phyloP scores from a whole-genome alignment of 306 rosid genomes.

The Herpetospermum pedunculosum region DNA sequence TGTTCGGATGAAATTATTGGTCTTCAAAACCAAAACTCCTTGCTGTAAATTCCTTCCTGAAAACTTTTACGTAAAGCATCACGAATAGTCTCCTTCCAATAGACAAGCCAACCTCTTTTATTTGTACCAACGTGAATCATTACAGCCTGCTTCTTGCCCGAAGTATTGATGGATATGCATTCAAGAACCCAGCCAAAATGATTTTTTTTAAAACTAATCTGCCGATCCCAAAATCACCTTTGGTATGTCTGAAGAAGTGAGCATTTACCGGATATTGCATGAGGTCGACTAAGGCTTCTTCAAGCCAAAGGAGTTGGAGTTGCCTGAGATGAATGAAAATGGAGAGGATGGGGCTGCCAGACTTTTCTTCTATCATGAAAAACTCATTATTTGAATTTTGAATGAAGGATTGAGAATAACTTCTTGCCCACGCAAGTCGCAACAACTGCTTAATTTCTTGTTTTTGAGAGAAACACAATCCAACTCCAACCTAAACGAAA shows the following conservation, averaged over 20 bases:
- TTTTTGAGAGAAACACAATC: background rate
- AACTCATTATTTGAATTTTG: background rate
- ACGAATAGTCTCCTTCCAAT: no score
- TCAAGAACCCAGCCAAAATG: background rate
- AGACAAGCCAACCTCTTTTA: no score
- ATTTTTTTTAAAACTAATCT: background rate
- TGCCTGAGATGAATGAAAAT: background rate
- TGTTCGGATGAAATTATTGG: background rate
- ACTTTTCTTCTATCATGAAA: background rate
- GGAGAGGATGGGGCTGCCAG: background rate
- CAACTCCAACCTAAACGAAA: background rate
- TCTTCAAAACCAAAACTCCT: background rate
- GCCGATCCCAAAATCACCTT: background rate
- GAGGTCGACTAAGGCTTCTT: background rate
- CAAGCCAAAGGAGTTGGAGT: background rate
- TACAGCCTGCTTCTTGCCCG: background rate
- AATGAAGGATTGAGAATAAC: background rate
- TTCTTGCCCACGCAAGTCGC: background rate
- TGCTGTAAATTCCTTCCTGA: no score
- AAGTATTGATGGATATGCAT: background rate
- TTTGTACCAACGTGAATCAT: background rate
- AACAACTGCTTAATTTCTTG: background rate
- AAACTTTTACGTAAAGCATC: no score
- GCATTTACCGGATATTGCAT: background rate
- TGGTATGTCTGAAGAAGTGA: background rate